phyloP scores from a whole-genome alignment of 768 basidiomycete genomes.

The Podaxis sp. region DNA sequence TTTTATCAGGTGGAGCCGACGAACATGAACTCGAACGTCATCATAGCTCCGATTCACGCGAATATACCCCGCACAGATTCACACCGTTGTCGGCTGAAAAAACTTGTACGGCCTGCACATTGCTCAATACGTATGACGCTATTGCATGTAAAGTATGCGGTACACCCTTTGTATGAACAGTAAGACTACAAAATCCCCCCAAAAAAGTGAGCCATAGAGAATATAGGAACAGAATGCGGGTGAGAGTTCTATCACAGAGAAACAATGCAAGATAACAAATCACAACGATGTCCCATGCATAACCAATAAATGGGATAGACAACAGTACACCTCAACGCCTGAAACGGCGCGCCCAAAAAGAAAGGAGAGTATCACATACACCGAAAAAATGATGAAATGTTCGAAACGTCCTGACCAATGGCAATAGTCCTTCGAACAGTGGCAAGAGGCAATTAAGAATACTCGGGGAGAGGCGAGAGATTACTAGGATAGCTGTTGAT shows the following conservation, averaged over 20 bases:
- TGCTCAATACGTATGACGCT: conserved; percentile 41
- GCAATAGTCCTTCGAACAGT: conserved; percentile 17
- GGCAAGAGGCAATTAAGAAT: conserved; percentile 24
- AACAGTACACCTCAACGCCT: conserved; percentile 5
- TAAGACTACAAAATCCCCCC: conserved; percentile 21
- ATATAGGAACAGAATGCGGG: conserved; percentile 9
- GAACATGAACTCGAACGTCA: conserved; percentile 12
- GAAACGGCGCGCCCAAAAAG: conserved; percentile 13
- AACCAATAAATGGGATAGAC: conserved; percentile 14
- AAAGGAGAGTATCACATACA: conserved; percentile 15
- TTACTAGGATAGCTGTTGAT: conserved; percentile 22
- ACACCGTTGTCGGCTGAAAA: conserved; percentile 25
- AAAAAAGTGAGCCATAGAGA: conserved; percentile 14
- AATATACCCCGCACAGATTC: conserved; percentile 15
- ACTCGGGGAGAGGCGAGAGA: conserved; percentile 38
- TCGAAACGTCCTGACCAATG: conserved; percentile 21
- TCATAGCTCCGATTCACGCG: conserved; percentile 22
- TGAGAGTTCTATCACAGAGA: conserved; percentile 9
- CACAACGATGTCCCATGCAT: conserved; percentile 18
- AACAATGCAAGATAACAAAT: conserved; percentile 9
- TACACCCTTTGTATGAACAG: conserved; percentile 32
- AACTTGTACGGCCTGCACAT: conserved; percentile 56
- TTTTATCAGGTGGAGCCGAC: conserved; percentile 44
- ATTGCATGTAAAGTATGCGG: conserved; percentile 44
- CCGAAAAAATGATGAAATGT: conserved; percentile 16